Evolutionary conservation across 1,139 yeast genomes (phyloP).

Genomic region (Hyphopichia pseudoburtonii): DNA sequence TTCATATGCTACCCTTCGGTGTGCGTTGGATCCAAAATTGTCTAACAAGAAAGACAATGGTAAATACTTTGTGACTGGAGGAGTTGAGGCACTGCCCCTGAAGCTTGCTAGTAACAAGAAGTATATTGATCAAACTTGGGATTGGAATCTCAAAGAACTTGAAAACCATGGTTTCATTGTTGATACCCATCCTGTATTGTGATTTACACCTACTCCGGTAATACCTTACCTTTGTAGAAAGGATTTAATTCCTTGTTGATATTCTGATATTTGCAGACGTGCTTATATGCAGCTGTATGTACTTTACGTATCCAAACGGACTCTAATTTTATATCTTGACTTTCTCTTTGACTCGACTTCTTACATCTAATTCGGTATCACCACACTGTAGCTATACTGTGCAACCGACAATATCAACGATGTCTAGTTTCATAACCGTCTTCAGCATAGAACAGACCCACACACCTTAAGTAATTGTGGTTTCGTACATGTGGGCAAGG

Average conservation of each 20-base stretch:
- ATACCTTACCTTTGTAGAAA: no score
- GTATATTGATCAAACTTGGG: slow-evolving; percentile 30
- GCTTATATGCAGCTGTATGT: no score
- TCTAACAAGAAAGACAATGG: slow-evolving; percentile 62
- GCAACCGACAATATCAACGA: no score
- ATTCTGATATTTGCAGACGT: no score
- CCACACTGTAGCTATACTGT: no score
- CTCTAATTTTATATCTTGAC: no score
- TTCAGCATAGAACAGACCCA: neutral
- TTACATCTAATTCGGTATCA: no score
- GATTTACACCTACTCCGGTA: no score
- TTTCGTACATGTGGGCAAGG: neutral
- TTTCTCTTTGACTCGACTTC: no score
- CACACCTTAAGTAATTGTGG: neutral
- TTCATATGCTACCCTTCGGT: slow-evolving; percentile 31
- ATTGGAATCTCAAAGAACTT: slow-evolving; percentile 26
- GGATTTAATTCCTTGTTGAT: no score
- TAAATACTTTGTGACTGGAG: slow-evolving; percentile 63
- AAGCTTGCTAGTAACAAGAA: slow-evolving; percentile 22
- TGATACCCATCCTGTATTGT: neutral
- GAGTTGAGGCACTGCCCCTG: slow-evolving; percentile 25
- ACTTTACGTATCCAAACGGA: no score
- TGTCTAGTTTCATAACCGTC: no score
- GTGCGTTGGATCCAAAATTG: slow-evolving; percentile 33
- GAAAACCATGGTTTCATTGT: slow-evolving; percentile 19